Conservation (phyloP, 208 protist species). For the Trypanosoma grayi region DNA sequence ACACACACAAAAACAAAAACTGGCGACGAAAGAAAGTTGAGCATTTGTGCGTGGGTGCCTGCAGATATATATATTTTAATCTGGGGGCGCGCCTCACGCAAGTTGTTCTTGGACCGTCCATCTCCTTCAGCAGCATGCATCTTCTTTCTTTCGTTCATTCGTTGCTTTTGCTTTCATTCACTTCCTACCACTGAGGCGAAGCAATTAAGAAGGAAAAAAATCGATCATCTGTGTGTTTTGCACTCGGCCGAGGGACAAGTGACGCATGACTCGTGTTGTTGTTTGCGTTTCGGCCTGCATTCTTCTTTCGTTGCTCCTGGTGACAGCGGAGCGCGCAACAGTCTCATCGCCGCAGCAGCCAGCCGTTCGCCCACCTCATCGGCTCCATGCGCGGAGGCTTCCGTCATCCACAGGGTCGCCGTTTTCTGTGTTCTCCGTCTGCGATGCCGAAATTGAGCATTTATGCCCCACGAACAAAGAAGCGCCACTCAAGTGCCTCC, state of each 20-base stretch:
- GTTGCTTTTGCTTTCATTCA: not conserved
- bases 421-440: constrained; percentile 13
- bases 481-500: constrained; percentile 25
- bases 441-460: constrained; percentile 8
- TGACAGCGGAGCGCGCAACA: not conserved
- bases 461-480: constrained; percentile 5
- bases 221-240: not conserved
- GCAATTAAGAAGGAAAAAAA: not conserved
- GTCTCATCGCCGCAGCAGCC: too few relatives aligned
- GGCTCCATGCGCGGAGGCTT: too few relatives aligned
- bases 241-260: not conserved
- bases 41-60: too few relatives aligned
- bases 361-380: too few relatives aligned
- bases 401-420: not conserved
- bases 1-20: too few relatives aligned
- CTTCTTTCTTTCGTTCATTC: not conserved
- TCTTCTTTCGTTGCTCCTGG: not conserved
- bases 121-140: too few relatives aligned
- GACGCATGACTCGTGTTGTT: too few relatives aligned
- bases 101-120: too few relatives aligned
- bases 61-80: too few relatives aligned
- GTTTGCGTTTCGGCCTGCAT: constrained; percentile 1
- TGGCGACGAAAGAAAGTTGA: too few relatives aligned
- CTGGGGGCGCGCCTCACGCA: too few relatives aligned
- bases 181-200: not conserved